phyloP scores from a whole-genome alignment of 2,329 filamentous ascomycete genomes.

The Penicillium frequentans region DNA sequence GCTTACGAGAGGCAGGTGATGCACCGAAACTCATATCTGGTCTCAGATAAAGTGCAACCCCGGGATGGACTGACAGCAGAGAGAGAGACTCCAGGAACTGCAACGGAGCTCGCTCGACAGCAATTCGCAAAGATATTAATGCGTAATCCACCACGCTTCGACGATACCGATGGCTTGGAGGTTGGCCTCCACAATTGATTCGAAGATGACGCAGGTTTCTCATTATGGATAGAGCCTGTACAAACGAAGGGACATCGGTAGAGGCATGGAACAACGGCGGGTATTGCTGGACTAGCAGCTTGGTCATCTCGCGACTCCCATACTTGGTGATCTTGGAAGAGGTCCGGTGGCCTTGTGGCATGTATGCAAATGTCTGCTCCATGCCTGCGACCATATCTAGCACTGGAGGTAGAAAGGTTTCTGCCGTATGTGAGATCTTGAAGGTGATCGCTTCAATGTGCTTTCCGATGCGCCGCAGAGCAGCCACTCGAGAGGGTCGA shows the following conservation, averaged over 20 bases:
- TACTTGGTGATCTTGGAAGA: slow-evolving; percentile 58
- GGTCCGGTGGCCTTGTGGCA: slow-evolving; percentile 63
- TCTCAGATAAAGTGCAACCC: slow-evolving; percentile 75
- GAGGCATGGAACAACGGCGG: slow-evolving; percentile 86
- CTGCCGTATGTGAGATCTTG: slow-evolving; percentile 70
- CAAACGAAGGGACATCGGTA: slow-evolving; percentile 82
- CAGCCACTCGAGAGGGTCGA: slow-evolving; percentile 68
- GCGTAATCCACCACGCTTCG: slow-evolving; percentile 83
- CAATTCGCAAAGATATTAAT: slow-evolving; percentile 81
- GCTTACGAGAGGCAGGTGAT: slow-evolving; percentile 67
- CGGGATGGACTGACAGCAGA: slow-evolving; percentile 71
- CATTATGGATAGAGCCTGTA: slow-evolving; percentile 69
- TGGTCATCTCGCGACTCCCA: slow-evolving; percentile 73
- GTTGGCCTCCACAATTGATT: slow-evolving; percentile 73
- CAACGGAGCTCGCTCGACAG: slow-evolving; percentile 72
- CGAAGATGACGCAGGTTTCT: slow-evolving; percentile 71
- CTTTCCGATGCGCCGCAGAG: slow-evolving; percentile 73
- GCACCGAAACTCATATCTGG: slow-evolving; percentile 73
- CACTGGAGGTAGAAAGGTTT: slow-evolving; percentile 81
- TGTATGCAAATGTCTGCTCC: slow-evolving; percentile 80
- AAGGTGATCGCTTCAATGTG: slow-evolving; percentile 79
- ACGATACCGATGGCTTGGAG: slow-evolving; percentile 67
- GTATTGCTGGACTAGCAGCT: slow-evolving; percentile 82
- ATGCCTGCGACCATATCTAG: slow-evolving; percentile 74
- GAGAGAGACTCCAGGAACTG: slow-evolving; percentile 67